A percentile compares a stretch with the other conserved stretches of the same genome.
Evolutionary conservation across 169 alveolate species (phyloP).

Genomic region (Plasmodium berghei): DNA sequence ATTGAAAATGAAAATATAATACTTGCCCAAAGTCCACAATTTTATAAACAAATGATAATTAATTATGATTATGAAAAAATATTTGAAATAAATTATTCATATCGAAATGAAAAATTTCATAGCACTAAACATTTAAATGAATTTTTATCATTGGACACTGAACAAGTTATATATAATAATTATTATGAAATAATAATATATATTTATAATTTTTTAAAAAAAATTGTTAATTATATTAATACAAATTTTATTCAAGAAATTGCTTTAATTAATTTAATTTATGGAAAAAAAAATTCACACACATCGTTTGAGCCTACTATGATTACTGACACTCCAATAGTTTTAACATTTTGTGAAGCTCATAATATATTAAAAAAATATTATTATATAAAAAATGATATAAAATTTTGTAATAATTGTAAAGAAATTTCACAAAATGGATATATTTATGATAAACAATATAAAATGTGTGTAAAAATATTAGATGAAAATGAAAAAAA

Average conservation of each 20-base stretch:
- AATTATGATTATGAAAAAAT: constrained; percentile 34
- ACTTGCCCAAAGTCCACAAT: constrained; percentile 62
- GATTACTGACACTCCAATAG: constrained; percentile 10
- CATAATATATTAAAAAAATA: constrained; percentile 22
- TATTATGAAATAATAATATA: constrained; percentile 40
- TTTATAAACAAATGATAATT: constrained; percentile 53
- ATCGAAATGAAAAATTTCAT: constrained; percentile 53
- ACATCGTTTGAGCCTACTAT: background rate
- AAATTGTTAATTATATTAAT: constrained; percentile 3
- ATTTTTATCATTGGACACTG: constrained; percentile 37
- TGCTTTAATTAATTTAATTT: background rate
- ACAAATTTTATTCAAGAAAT: constrained; percentile 2
- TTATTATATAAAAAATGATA: background rate
- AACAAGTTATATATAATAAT: constrained; percentile 31
- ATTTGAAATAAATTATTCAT: constrained; percentile 46
- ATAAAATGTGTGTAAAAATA: background rate
- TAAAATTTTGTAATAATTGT: background rate
- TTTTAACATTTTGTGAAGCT: constrained; percentile 49
- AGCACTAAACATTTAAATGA: constrained; percentile 49
- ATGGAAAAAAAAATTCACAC: background rate
- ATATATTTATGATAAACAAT: background rate
- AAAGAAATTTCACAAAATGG: background rate
- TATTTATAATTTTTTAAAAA: constrained; percentile 20
- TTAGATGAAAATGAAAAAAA: constrained; percentile 37
- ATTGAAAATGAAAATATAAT: constrained; percentile 29